phyloP scores from a whole-genome alignment of 108 stramenopile species.

The Cyclostephanos invisitatus region DNA sequence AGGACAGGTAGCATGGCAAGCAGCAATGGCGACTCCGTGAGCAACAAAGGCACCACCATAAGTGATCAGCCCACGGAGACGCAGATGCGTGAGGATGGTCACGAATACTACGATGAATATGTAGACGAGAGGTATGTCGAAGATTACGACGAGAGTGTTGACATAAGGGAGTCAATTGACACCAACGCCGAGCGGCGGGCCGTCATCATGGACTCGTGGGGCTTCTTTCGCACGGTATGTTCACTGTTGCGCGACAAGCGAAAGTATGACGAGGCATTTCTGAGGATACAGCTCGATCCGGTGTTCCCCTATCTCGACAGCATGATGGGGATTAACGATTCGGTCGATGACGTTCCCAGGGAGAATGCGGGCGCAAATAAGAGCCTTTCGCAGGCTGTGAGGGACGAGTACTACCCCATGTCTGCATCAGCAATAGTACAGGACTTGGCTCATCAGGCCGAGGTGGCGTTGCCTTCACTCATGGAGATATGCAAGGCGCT shows the following conservation, averaged over 20 bases:
- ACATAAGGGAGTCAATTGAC: neutral
- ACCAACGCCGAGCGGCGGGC: conserved; percentile 86
- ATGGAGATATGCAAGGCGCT: conserved; percentile 89
- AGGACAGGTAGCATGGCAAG: no score
- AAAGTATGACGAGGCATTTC: conserved; percentile 85
- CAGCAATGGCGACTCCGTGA: no score
- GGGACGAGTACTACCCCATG: conserved; percentile 62
- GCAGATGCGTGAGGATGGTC: conserved; percentile 53
- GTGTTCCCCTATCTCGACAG: conserved; percentile 82
- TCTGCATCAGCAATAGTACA: conserved; percentile 58
- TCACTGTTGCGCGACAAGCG: conserved; percentile 70
- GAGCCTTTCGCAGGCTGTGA: conserved; percentile 64
- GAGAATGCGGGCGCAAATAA: conserved; percentile 74
- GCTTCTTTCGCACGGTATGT: conserved; percentile 88
- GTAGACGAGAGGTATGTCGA: neutral
- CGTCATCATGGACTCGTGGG: conserved; percentile 88
- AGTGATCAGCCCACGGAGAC: conserved; percentile 42
- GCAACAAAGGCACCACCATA: no score
- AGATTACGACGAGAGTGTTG: neutral
- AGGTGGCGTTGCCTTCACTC: conserved; percentile 66
- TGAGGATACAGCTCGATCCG: conserved; percentile 76
- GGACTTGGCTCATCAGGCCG: conserved; percentile 64
- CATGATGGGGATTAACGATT: conserved; percentile 85
- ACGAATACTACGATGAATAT: conserved; percentile 72
- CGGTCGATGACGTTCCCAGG: conserved; percentile 58